Base-by-base conservation (phyloP, 257 asterid genomes). In the Jacaranda copaia region DNA sequence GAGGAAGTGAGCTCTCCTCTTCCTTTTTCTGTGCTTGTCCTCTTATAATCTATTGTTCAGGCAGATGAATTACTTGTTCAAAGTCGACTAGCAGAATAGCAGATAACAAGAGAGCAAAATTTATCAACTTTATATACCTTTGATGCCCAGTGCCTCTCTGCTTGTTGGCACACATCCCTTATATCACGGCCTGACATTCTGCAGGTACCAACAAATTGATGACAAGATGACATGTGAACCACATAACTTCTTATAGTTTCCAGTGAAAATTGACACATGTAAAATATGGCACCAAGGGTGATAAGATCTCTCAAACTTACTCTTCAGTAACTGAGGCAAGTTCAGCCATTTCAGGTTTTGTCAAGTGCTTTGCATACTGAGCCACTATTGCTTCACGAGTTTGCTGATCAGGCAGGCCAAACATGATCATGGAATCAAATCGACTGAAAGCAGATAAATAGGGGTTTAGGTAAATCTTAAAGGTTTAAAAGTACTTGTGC, bases 61-160 rank as follows among this genome's bases (percentile, higher is more conserved):
- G 66, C 51, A 43, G 32, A 59, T 32, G 20, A 72, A 66, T 63
- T 55, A 75, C 63, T 60, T 55, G 32, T 46, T 84, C 52, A 73
- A 72, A 58, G 58, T 61, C 67, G 70, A 65, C n/a, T 1, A 25
- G 58, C 45, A 20, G 18, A 20, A 2, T 48, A 35, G 4, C 18
- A 56, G 19, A 35, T 9, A 8, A 58, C 5, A 45, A 43, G 36
- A 32, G 12, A 2, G 52, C 13, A 53, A 49, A 65, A 68, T 63
- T 25, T 68, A 35, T 14, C 11, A 42, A 25, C 35, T 63, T 6
- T 61, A 19, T 43, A 48, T 86, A 95, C 99, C 99, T 93, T 95
- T 49, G 99, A 95, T 63, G 98, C 99, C 98, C 99, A 95, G 48
- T 74, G 92, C 85, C 99, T 84, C 88, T 95, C 98, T 2, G 99